Conservation (phyloP, 2,329 filamentous ascomycete species). For the Ascochyta viciae-villosae region DNA sequence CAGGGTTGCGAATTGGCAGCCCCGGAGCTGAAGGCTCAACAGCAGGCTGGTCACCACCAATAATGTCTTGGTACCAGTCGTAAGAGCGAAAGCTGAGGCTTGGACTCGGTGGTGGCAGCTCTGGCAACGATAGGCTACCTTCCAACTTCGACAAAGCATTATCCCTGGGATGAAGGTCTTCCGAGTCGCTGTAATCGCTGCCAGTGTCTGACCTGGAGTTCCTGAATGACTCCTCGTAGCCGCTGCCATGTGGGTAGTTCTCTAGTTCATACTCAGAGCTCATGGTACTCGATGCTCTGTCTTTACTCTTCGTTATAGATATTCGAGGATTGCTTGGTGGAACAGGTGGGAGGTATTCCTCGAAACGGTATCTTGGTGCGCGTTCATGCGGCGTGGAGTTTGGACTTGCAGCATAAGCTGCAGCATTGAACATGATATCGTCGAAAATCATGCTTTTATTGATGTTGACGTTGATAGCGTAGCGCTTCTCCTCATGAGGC, state of each 20-base stretch:
- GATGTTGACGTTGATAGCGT: constrained; percentile 37
- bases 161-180: constrained; percentile 7
- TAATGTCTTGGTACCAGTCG: constrained; percentile 39
- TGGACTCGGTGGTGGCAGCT: constrained; percentile 31
- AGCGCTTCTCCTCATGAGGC: constrained; percentile 26
- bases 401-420: constrained; percentile 19
- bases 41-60: constrained; percentile 25
- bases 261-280: constrained; percentile 30
- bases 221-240: constrained; percentile 5
- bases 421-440: constrained; percentile 30
- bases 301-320: constrained; percentile 9
- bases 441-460: constrained; percentile 41
- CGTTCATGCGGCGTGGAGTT: constrained; percentile 24
- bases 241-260: constrained; percentile 22
- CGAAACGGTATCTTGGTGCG: constrained; percentile 31
- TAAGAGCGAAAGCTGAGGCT: constrained; percentile 36
- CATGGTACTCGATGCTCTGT: constrained; percentile 9
- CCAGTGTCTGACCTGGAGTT: constrained; percentile 13
- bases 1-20: constrained; percentile 15
- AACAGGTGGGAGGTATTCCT: constrained; percentile 32
- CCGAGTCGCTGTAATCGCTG: constrained; percentile 4
- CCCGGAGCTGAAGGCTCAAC: constrained; percentile 10
- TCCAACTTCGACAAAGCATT: constrained; percentile 24
- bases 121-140: constrained; percentile 21
- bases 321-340: constrained; percentile 15